Evolutionary conservation across 495 filamentous ascomycete genomes (phyloP).

Genomic region (Chlorociboria aeruginascens): DNA sequence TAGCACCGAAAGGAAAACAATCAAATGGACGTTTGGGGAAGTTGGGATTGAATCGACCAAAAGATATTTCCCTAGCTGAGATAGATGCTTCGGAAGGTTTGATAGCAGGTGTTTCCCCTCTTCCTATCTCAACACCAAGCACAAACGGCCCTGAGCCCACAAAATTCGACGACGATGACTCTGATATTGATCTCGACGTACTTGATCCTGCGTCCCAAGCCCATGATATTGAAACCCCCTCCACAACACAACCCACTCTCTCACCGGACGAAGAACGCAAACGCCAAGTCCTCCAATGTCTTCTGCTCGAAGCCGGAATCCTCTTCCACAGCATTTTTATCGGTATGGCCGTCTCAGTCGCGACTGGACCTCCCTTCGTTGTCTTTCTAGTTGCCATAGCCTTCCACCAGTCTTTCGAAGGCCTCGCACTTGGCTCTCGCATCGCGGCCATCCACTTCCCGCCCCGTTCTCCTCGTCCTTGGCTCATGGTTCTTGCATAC

Average conservation of each 20-base stretch:
- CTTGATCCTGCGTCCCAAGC: slow-evolving; percentile 26
- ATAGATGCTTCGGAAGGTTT: slow-evolving; percentile 32
- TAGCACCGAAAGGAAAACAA: slow-evolving; percentile 5
- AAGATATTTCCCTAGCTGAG: slow-evolving; percentile 31
- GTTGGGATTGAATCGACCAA: slow-evolving; percentile 22
- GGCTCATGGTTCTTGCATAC: slow-evolving; percentile 93
- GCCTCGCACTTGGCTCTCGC: slow-evolving; percentile 59
- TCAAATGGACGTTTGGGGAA: slow-evolving; percentile 11
- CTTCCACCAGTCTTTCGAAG: slow-evolving; percentile 72
- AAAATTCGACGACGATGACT: slow-evolving; percentile 28
- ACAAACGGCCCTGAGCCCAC: background rate
- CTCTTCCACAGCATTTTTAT: slow-evolving; percentile 84
- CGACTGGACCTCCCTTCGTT: slow-evolving; percentile 63
- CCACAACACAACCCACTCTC: slow-evolving; percentile 1
- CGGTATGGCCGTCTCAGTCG: slow-evolving; percentile 79
- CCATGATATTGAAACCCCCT: background rate
- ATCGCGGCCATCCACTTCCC: slow-evolving; percentile 56
- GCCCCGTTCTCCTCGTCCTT: slow-evolving; percentile 48
- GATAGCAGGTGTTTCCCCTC: slow-evolving; percentile 34
- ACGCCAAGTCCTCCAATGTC: slow-evolving; percentile 62
- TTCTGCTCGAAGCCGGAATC: slow-evolving; percentile 74
- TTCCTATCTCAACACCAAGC: slow-evolving; percentile 28
- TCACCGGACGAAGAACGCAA: slow-evolving; percentile 34
- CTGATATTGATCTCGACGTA: slow-evolving; percentile 41
- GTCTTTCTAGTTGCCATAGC: slow-evolving; percentile 72